Percentiles rank a stretch among this genome's conserved stretches.
Evolutionary conservation across 1,284 basidiomycete genomes (phyloP).

Genomic region (Ceratobasidium sp.): DNA sequence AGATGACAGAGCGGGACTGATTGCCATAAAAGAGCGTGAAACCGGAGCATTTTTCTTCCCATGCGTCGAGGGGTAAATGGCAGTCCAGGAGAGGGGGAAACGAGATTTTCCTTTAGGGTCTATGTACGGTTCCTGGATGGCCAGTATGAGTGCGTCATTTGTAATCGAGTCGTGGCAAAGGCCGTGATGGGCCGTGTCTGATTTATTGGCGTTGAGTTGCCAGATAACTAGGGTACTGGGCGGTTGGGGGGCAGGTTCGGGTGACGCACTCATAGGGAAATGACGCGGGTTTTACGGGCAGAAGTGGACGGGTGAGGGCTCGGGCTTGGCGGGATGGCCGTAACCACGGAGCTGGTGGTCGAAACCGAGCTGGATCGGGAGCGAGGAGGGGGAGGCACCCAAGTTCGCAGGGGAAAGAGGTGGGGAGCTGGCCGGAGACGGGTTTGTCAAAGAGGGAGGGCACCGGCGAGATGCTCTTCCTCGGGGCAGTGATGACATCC

Average conservation of each 20-base stretch:
- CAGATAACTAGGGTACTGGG: background rate
- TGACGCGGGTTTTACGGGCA: background rate
- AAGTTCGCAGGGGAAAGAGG: no score
- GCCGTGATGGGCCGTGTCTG: background rate
- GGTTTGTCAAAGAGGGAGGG: background rate
- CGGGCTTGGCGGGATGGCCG: background rate
- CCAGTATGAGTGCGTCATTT: background rate
- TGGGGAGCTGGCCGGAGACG: background rate
- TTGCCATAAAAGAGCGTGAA: background rate
- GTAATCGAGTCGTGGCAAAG: background rate
- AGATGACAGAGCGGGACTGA: background rate
- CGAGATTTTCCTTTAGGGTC: background rate
- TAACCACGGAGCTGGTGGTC: background rate
- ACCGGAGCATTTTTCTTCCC: background rate
- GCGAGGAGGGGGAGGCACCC: background rate
- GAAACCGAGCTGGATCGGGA: background rate
- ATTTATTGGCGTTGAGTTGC: conserved; percentile 29
- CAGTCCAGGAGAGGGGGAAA: background rate
- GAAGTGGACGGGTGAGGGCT: no score
- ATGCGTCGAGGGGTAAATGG: conserved; percentile 11
- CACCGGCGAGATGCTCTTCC: background rate
- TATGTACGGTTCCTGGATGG: conserved; percentile 11
- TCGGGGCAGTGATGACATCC: background rate
- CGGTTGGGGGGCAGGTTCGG: background rate
- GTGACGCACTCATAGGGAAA: background rate